phyloP scores from a whole-genome alignment of 176 grass and related monocot species.

The Saccharum spontaneum region DNA sequence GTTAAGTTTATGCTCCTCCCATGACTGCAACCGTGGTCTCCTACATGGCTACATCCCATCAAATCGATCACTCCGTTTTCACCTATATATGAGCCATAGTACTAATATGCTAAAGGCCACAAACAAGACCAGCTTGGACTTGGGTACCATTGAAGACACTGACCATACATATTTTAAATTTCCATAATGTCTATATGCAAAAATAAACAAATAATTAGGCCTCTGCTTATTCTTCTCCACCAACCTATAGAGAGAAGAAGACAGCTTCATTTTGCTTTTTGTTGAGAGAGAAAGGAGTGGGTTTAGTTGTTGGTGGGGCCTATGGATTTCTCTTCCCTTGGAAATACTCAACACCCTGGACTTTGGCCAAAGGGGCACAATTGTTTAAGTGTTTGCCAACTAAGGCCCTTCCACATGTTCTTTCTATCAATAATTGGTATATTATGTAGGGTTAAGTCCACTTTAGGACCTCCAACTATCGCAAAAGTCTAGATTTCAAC shows the following conservation, averaged over 20 bases:
- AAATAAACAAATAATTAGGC: background rate
- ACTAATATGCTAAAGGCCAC: background rate
- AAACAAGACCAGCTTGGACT: background rate
- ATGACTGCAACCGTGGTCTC: background rate
- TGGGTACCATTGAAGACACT: background rate
- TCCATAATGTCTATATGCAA: background rate
- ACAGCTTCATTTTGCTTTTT: background rate
- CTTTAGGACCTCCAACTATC: no score
- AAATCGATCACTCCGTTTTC: background rate
- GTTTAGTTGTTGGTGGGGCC: constrained; percentile 10
- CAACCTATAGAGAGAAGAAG: background rate
- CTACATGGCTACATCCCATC: background rate
- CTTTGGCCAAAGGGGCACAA: no score
- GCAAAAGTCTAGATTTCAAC: no score
- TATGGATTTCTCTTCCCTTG: background rate
- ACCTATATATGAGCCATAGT: no score
- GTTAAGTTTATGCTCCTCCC: no score
- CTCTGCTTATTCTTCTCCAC: background rate
- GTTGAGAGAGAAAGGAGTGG: constrained; percentile 1
- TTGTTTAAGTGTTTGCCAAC: no score
- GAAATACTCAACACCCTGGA: background rate
- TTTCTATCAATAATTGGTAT: no score
- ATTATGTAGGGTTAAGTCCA: no score
- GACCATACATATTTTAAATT: background rate
- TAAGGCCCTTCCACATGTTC: no score